These are phyloP conservation scores for Mycotypha africana DNA, from an alignment of 371 early-diverging fungal genomes.

Conservation along the genomic window DNA sequence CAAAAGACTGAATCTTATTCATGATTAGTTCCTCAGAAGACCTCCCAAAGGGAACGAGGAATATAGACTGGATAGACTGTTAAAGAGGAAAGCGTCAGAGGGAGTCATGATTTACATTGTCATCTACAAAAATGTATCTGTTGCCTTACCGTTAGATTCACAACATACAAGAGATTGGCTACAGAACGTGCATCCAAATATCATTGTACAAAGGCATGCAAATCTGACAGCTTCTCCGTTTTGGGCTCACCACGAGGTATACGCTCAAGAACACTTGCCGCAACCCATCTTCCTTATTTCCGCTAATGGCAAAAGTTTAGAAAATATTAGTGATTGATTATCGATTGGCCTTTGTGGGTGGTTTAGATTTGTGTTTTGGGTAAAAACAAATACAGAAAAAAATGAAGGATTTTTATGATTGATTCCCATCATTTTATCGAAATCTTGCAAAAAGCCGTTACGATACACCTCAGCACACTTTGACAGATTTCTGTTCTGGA, in stretches of 20 bases:
- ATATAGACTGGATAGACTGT: slow-evolving; percentile 76
- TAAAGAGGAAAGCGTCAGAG: slow-evolving; percentile 79
- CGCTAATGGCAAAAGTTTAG: too few relatives aligned
- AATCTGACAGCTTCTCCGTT: slow-evolving; percentile 46
- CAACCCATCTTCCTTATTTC: too few relatives aligned
- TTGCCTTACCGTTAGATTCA: slow-evolving; percentile 78
- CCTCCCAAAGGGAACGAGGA: slow-evolving; percentile 69
- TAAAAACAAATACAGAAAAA: slow-evolving; percentile 3
- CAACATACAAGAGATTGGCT: slow-evolving; percentile 76
- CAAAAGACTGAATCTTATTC: too few relatives aligned
- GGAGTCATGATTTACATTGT: slow-evolving; percentile 87
- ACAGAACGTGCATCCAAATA: slow-evolving; percentile 70
- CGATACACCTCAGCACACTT: slow-evolving; percentile 71
- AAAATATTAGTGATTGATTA: slow-evolving; percentile 86
- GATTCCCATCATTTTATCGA: neutral
- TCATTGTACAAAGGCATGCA: slow-evolving; percentile 42
- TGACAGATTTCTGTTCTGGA: slow-evolving; percentile 57
- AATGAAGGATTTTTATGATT: neutral
- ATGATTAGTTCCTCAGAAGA: too few relatives aligned
- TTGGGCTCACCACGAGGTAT: slow-evolving; percentile 74
- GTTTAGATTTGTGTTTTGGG: slow-evolving; percentile 89
- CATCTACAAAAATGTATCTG: slow-evolving; percentile 79
- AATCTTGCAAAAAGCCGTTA: slow-evolving; percentile 59
- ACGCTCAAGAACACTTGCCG: neutral
- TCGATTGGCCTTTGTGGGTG: slow-evolving; percentile 85